A percentile compares a stretch with the other conserved stretches of the same genome.
Evolutionary conservation across 192 early-diverging fungal species (phyloP).

Genomic region (Backusella liffmaniae): DNA sequence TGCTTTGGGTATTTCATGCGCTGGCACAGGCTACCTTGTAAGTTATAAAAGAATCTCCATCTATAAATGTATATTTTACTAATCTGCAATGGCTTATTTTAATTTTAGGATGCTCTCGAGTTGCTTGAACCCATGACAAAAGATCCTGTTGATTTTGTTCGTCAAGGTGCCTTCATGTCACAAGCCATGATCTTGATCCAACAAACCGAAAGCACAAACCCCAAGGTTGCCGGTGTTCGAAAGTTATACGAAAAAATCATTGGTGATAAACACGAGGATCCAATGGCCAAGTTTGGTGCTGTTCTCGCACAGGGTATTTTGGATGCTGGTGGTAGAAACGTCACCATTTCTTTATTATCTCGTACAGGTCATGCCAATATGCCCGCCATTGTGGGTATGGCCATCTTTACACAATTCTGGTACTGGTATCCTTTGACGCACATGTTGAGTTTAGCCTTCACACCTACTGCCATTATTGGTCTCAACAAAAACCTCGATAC

Average conservation of each 20-base stretch:
- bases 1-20: constrained; percentile 96
- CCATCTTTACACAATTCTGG: constrained; percentile 99
- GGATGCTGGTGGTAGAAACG: constrained; percentile 97
- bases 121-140: constrained; percentile 97
- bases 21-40: constrained; percentile 82
- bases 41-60: background rate
- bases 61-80: too few relatives aligned
- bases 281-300: constrained; percentile 94
- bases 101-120: constrained; percentile 78
- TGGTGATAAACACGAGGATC: constrained; percentile 89
- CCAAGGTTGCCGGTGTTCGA: constrained; percentile 82
- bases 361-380: constrained; percentile 88
- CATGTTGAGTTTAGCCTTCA: constrained; percentile 92
- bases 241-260: constrained; percentile 89
- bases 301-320: constrained; percentile 96
- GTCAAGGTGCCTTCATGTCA: constrained; percentile 95
- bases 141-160: constrained; percentile 96
- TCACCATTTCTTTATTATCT: constrained; percentile 89
- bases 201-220: constrained; percentile 83
- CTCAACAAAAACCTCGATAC: constrained; percentile 85
- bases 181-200: constrained; percentile 95
- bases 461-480: constrained; percentile 94
- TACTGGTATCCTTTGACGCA: constrained; percentile 99
- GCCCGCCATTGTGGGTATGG: constrained; percentile 97
- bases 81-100: background rate